Evolutionary conservation across 805 yeast genomes (phyloP).

Genomic region (Lipomyces yamanashiensis): DNA sequence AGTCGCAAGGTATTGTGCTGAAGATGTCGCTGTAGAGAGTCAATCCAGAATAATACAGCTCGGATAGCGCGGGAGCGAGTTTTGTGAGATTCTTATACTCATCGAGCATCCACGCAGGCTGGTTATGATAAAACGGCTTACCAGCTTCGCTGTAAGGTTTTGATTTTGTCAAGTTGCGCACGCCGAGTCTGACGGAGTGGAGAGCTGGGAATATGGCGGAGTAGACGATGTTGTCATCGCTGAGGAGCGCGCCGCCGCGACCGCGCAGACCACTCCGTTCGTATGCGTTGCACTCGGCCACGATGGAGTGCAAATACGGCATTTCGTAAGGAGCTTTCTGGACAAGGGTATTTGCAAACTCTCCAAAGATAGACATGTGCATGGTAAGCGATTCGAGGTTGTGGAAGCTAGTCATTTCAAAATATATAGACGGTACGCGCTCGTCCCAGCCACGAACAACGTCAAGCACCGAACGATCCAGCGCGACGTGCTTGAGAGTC

Average conservation of each 20-base stretch:
- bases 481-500: not conserved
- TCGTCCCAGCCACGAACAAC: slow-evolving; percentile 1
- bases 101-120: not conserved
- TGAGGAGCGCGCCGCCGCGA: slow-evolving; percentile 4
- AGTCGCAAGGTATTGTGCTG: not conserved
- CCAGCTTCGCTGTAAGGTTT: slow-evolving; percentile 6
- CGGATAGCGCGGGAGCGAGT: not conserved
- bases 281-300: slow-evolving; percentile 6
- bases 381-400: slow-evolving; percentile 2
- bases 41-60: slow-evolving; percentile 2
- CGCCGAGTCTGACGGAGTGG: not conserved
- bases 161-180: not conserved
- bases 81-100: not conserved
- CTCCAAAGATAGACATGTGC: slow-evolving; percentile 9
- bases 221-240: not conserved
- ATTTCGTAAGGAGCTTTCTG: not conserved
- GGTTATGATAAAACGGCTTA: not conserved
- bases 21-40: slow-evolving; percentile 3
- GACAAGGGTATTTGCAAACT: not conserved
- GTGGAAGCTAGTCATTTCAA: not conserved
- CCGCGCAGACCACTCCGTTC: slow-evolving; percentile 7
- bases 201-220: slow-evolving; percentile 1
- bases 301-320: not conserved
- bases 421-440: not conserved
- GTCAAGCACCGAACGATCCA: slow-evolving; percentile 4